Evolutionary conservation across 495 filamentous ascomycete genomes (phyloP), one percentile per base, ranked within the genome.

Genomic region (Aspergillus avenaceus): DNA sequence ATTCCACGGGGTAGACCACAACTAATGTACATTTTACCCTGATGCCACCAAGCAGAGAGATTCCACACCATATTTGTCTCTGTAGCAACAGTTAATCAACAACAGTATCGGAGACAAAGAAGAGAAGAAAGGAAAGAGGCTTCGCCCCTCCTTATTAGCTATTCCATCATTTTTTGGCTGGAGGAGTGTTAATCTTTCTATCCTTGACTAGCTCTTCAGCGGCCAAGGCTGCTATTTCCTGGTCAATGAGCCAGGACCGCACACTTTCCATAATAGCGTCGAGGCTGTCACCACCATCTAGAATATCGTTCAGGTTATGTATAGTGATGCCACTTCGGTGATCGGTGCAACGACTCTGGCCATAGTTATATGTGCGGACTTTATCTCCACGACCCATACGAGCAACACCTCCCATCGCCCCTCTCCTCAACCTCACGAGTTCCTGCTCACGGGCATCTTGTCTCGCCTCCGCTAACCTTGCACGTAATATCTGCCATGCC

Each of bases 341-440:
- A 73, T 98, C 93, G 2, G 93, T 97, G 54, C 95, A 91, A 43
- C 93, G 77, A 67, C 90, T 89, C 69, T 98, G 95, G 26, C 81
- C 81, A 73, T 84, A 98, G 70, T 97, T 96, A 64, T 98, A 98
- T 2, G 93, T 98, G 53, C 93, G 73, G 53, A 98, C 81, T 70
- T 98, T 98, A 66, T 97, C 90, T 21, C 88, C 87, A 38, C 95
- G 82, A 21, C 90, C 90, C 73, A 90, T 88, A 52, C 84, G 86
- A 12, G 77, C 80, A 45, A 91, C 82, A 53, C 88, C 86, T 3
- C 87, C 81, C 53, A 92, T 76, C 27, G 82, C 85, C 41, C 86
- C 86, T 61, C 86, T 79, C 45, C 91, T 71, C 56, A 97, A 60
- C 41, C 74, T 75, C 47, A 83, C 71, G 48, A 91, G 77, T 60